Percentiles rank a stretch among this genome's conserved stretches.
These are phyloP conservation scores for Paraphysoderma sedebokerense DNA, from an alignment of 371 early-diverging fungal species.

Conservation along the genomic window DNA sequence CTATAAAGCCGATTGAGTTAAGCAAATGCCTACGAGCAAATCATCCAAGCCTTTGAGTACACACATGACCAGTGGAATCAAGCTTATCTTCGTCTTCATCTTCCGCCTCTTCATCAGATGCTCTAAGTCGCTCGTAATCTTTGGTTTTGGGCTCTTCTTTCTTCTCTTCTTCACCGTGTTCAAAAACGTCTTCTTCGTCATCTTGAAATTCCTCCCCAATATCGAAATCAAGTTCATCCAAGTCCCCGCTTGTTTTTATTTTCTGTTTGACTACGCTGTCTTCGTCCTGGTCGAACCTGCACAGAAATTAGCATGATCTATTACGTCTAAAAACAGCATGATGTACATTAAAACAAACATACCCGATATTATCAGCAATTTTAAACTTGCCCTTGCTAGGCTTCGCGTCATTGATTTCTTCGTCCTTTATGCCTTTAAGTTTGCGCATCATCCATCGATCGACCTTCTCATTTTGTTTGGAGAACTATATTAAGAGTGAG, in stretches of 20 bases:
- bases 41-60: too few relatives aligned
- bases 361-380: slow-evolving; percentile 6
- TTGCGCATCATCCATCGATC: slow-evolving; percentile 59
- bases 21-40: too few relatives aligned
- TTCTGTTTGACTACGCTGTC: slow-evolving; percentile 1
- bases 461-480: slow-evolving; percentile 26
- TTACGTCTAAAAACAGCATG: neutral
- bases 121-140: too few relatives aligned
- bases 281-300: neutral
- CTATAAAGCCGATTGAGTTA: too few relatives aligned
- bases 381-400: slow-evolving; percentile 11
- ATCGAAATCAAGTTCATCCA: slow-evolving; percentile 45
- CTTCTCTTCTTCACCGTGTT: too few relatives aligned
- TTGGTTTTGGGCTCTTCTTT: too few relatives aligned
- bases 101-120: too few relatives aligned
- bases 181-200: slow-evolving; percentile 46
- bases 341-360: slow-evolving; percentile 1
- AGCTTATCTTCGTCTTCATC: too few relatives aligned
- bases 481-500: too few relatives aligned
- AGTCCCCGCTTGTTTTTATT: slow-evolving; percentile 28
- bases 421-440: slow-evolving; percentile 16
- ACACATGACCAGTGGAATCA: too few relatives aligned
- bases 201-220: slow-evolving; percentile 54
- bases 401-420: slow-evolving; percentile 16
- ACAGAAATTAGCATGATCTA: neutral